A percentile compares a stretch with the other conserved stretches of the same genome.
phyloP scores from a whole-genome alignment of 108 stramenopile genomes.

The Pseudonitzschia multiseries region DNA sequence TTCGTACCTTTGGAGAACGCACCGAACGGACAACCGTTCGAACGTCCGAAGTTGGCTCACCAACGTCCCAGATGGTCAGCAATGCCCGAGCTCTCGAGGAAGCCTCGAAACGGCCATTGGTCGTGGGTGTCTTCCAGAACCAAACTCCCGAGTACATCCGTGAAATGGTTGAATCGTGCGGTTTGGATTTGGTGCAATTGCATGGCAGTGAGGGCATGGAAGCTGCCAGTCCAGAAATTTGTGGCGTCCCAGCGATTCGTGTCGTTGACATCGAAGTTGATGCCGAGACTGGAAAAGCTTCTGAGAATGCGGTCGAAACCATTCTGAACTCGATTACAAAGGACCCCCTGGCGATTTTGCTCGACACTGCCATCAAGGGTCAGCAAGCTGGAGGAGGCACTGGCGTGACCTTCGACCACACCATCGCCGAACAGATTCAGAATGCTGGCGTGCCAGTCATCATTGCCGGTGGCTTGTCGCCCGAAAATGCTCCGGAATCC shows the following conservation, averaged over 20 bases:
- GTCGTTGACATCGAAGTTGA: constrained; percentile 91
- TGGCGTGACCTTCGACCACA: constrained; percentile 93
- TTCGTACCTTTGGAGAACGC: constrained; percentile 90
- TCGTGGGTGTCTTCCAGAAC: constrained; percentile 98
- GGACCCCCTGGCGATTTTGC: constrained; percentile 83
- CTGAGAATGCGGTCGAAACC: constrained; percentile 55
- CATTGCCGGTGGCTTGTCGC: constrained; percentile 92
- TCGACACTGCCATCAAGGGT: constrained; percentile 94
- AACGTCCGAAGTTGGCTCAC: constrained; percentile 13
- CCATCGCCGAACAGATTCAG: constrained; percentile 81
- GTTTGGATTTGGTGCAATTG: constrained; percentile 95
- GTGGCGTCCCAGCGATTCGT: constrained; percentile 85
- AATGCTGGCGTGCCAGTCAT: constrained; percentile 91
- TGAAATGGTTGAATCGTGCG: constrained; percentile 75
- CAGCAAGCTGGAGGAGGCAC: constrained; percentile 86
- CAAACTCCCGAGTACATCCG: constrained; percentile 78
- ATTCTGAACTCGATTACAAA: constrained; percentile 60
- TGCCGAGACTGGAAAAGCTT: constrained; percentile 47
- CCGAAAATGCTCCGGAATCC: constrained; percentile 84
- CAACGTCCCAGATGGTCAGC: constrained; percentile 49
- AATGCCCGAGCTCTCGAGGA: constrained; percentile 59
- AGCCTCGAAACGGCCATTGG: constrained; percentile 68
- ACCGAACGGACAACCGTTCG: constrained; percentile 32
- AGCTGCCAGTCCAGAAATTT: constrained; percentile 55
- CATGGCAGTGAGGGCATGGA: constrained; percentile 94